phyloP scores from a whole-genome alignment of 208 protist genomes.

The Tritrichomonas musculus region DNA sequence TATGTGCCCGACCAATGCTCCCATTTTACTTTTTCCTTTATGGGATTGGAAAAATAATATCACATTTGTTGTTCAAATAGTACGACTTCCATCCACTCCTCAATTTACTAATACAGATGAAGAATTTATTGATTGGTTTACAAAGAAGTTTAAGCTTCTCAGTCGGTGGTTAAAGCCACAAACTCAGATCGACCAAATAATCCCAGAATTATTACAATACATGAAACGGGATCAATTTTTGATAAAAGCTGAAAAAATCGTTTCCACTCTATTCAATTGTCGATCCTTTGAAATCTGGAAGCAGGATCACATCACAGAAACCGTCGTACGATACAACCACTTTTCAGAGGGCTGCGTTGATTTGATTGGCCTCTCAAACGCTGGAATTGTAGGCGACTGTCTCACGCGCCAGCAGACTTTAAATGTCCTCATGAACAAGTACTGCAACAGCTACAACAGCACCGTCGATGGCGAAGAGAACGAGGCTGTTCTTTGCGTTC shows the following conservation, averaged over 20 bases:
- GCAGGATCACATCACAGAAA: not conserved
- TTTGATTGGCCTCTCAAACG: not conserved
- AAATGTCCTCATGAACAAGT: not conserved
- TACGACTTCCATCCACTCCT: too few relatives aligned
- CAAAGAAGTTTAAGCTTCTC: not conserved
- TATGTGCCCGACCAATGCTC: not conserved
- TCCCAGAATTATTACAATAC: not conserved
- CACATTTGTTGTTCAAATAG: not conserved
- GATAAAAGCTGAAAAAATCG: too few relatives aligned
- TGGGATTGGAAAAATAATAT: constrained; percentile 3
- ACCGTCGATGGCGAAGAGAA: not conserved
- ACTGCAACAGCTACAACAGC: not conserved
- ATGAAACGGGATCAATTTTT: not conserved
- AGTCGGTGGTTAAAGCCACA: not conserved
- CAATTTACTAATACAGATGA: not conserved
- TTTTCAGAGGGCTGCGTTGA: not conserved
- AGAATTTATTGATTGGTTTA: not conserved
- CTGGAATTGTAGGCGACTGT: not conserved
- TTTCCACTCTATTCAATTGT: not conserved
- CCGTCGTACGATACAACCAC: not conserved
- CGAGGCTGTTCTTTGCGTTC: not conserved
- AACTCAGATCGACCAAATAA: not conserved
- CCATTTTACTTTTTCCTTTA: not conserved
- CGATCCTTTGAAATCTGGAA: not conserved
- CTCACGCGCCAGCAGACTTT: not conserved